A percentile compares a stretch with the other conserved stretches of the same genome.
Conservation (phyloP, 1,284 basidiomycete species). For the Leccinum colubrinum region DNA sequence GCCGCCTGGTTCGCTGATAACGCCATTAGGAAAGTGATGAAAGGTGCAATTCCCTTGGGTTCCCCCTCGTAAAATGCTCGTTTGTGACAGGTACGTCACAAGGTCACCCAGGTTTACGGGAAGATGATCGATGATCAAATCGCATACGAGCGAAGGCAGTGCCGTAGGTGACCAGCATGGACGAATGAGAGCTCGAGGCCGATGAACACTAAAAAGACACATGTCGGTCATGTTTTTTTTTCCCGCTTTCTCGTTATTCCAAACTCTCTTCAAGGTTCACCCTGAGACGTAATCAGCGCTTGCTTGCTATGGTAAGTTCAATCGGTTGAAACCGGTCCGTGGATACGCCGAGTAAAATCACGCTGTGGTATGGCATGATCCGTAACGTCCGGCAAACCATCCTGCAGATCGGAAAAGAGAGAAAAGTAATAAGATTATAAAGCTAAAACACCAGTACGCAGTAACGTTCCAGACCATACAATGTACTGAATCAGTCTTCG, state of each 20-base stretch:
- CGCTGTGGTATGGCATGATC: constrained; percentile 12
- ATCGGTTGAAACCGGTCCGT: constrained; percentile 10
- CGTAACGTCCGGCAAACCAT: constrained; percentile 15
- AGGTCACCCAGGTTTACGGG: constrained; percentile 5
- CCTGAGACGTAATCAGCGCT: constrained; percentile 4
- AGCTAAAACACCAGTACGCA: constrained; percentile 1
- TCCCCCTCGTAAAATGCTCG: constrained; percentile 9
- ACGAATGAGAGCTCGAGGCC: not conserved
- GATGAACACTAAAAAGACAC: constrained; percentile 1
- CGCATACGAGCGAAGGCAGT: constrained; percentile 18
- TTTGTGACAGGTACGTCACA: constrained; percentile 20
- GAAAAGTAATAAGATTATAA: constrained; percentile 18
- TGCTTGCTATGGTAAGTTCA: constrained; percentile 6
- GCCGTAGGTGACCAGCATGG: constrained; percentile 3
- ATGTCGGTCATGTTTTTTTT: constrained; percentile 12
- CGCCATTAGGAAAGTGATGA: constrained; percentile 22
- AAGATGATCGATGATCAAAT: constrained; percentile 12
- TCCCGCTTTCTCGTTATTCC: not conserved
- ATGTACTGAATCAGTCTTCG: constrained; percentile 31
- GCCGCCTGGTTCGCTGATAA: constrained; percentile 17
- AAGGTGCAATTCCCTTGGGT: constrained; percentile 7
- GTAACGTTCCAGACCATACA: constrained; percentile 26
- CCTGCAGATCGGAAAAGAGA: constrained; percentile 13
- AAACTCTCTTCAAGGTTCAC: constrained; percentile 9
- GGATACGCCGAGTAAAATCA: constrained; percentile 6